Percentiles rank a stretch among this genome's conserved stretches.
Evolutionary conservation across 352 stramenopile genomes (phyloP).

Genomic region (Halophytophthora polymorphica): DNA sequence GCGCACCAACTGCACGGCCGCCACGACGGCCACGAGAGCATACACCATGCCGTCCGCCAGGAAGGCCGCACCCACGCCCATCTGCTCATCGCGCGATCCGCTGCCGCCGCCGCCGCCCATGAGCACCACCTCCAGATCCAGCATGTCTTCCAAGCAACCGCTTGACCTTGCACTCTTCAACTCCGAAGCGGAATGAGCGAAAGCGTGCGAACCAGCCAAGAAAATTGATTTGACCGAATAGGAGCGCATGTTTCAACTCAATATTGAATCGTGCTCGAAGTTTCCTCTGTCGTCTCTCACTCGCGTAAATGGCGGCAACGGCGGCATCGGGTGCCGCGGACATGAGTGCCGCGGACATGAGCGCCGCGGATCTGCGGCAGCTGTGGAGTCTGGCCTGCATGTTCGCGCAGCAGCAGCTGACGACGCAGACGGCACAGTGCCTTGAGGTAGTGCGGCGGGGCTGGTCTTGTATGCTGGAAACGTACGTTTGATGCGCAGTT

Average conservation of each 20-base stretch:
- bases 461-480: neutral
- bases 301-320: slow-evolving; percentile 14
- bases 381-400: slow-evolving; percentile 64
- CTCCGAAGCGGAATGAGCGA: no score
- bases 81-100: slow-evolving; percentile 26
- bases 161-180: no score
- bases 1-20: slow-evolving; percentile 69
- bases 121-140: slow-evolving; percentile 16
- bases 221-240: no score
- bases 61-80: slow-evolving; percentile 61
- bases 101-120: slow-evolving; percentile 6
- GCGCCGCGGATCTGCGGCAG: slow-evolving; percentile 34
- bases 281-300: no score
- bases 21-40: slow-evolving; percentile 50
- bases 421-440: slow-evolving; percentile 35
- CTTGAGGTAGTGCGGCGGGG: slow-evolving; percentile 36
- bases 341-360: slow-evolving; percentile 15
- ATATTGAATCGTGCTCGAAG: no score
- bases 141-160: slow-evolving; percentile 2
- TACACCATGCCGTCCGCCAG: slow-evolving; percentile 69
- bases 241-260: no score
- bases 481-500: slow-evolving; percentile 1
- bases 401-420: slow-evolving; percentile 37
- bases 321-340: slow-evolving; percentile 5
- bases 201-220: no score